Base-by-base conservation (phyloP, 768 basidiomycete genomes). In the Filobasidium floriforme region DNA sequence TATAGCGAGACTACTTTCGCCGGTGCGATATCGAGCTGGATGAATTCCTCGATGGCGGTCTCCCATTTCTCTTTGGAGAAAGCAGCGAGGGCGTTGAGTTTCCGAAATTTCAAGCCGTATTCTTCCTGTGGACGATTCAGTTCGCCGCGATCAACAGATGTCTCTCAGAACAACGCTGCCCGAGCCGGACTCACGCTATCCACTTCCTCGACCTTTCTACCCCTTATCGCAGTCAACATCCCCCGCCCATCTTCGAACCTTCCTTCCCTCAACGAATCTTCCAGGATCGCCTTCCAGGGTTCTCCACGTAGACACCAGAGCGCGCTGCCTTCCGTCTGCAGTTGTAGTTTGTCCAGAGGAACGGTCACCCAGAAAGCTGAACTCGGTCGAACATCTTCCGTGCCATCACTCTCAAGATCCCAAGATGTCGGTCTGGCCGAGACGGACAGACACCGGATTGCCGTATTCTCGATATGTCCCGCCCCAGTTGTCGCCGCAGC, bases 1-100 rank as follows among this genome's bases (percentile, higher is more conserved):
- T 90, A 99, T 7, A 98, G 80, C 1, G 92, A 88, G 24, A 98
- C 83, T 2, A 99, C 90, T 73, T 92, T 91, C 0, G 93, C 90
- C 0, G 96, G 96, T 73, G 93, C 93, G 70, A 92, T 82, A 70
- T 97, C 88, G 49, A 94, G 86, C 49, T 88, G 85, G 59, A 92
- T 84, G 76, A 98, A 92, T 0, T 86, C 84, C 73, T 96, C 87
- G 65, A 97, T 88, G 0, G 94, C 92, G 0, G 81, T 79, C 68
- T 89, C 87, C 73, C 85, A 93, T 65, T 86, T 82, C 9, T 83
- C 84, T 9, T 81, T 79, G 3, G 84, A 83, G 78, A 93, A 93
- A 66, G 88, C 84, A 0, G 88, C 81, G 0, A 96, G 87, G 0
- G 91, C 92, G 61, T 89, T 84, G 22, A 97, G 82, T 1, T 85